Evolutionary conservation across 139 green algal species (phyloP), one percentile per base, ranked within the genome.

Genomic region (Spirogloea muscicola): DNA sequence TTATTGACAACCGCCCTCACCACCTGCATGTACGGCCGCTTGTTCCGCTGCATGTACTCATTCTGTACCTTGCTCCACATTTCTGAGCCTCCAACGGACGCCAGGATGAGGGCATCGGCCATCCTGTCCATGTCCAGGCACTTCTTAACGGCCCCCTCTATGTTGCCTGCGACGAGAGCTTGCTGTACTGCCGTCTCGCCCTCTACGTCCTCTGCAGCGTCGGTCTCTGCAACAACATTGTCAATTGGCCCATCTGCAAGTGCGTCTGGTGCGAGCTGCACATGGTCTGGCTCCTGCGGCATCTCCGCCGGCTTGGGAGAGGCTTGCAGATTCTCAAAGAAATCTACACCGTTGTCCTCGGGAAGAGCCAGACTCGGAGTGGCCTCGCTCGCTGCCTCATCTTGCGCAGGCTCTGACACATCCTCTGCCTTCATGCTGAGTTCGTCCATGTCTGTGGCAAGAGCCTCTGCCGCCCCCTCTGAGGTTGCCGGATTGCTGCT

Each of bases 131-230:
- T 90, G 62, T 87, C 81, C n/a, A 98, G 72, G 77, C 90, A 96
- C 33, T 80, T 82, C 1, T 94, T 88, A 38, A 98, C 90, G 0
- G 95, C 95, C 13, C 63, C 84, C 18, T 79, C 79, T 42, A 94
- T 96, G 80, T 98, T 93, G 77, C 90, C 92, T 34, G 96, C 90
- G 39, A 96, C 90, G 57, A 99, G 76, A 18, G 89, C 87, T 4
- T 85, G 84, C 67, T 96, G 86, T 42, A 99, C 88, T 3, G 88
- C 89, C 0, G 80, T 82, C 68, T 97, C 93, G 18, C 41, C 44
- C 31, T 76, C 62, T 9, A 27, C 40, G 0, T 42, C 64, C 36
- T 69, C 73, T 13, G 51, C 64, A 7, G 33, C 79, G 37, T 79
- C 74, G n/a, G 43, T 83, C 0, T 62, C 67, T 37, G 48, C 13